Evolutionary conservation across 2,329 filamentous ascomycete species (phyloP).

Genomic region (Chalaropsis thielavioides): DNA sequence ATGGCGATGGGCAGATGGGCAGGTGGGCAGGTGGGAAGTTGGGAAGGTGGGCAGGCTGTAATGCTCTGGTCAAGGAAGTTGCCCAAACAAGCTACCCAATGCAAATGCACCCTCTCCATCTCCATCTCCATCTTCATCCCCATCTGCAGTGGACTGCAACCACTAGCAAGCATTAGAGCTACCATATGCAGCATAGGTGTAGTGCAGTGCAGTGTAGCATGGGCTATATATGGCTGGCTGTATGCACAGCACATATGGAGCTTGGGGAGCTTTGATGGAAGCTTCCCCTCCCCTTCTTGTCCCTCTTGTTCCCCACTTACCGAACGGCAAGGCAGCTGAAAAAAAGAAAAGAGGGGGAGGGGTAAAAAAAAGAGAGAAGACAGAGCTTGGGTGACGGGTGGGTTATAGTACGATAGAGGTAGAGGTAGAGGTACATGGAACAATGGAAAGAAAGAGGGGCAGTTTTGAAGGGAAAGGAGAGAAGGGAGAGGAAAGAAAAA

Average conservation of each 20-base stretch:
- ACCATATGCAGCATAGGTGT: too few relatives aligned
- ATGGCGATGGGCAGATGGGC: neutral
- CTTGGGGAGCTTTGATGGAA: neutral
- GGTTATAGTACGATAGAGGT: neutral
- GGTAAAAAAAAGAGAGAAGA: conserved; percentile 7
- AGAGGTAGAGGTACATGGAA: too few relatives aligned
- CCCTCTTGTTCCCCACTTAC: conserved; percentile 8
- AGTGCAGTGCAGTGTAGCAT: too few relatives aligned
- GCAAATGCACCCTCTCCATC: neutral
- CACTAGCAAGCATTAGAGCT: too few relatives aligned
- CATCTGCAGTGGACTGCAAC: too few relatives aligned
- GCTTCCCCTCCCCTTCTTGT: neutral
- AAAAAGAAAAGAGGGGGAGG: neutral
- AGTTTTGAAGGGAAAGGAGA: conserved; percentile 17
- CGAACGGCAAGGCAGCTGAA: neutral
- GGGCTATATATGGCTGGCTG: too few relatives aligned
- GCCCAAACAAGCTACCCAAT: neutral
- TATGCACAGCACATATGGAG: too few relatives aligned
- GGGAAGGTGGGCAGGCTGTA: neutral
- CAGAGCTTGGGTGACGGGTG: neutral
- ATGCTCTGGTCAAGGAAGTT: neutral
- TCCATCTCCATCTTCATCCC: neutral
- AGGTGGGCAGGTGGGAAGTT: too few relatives aligned
- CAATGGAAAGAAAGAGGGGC: too few relatives aligned
- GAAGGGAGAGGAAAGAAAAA: conserved; percentile 11